Percentiles rank a stretch among this genome's conserved stretches.
These are phyloP conservation scores for Orbilia brochopaga DNA, from an alignment of 2,329 filamentous ascomycete species.

Conservation along the genomic window DNA sequence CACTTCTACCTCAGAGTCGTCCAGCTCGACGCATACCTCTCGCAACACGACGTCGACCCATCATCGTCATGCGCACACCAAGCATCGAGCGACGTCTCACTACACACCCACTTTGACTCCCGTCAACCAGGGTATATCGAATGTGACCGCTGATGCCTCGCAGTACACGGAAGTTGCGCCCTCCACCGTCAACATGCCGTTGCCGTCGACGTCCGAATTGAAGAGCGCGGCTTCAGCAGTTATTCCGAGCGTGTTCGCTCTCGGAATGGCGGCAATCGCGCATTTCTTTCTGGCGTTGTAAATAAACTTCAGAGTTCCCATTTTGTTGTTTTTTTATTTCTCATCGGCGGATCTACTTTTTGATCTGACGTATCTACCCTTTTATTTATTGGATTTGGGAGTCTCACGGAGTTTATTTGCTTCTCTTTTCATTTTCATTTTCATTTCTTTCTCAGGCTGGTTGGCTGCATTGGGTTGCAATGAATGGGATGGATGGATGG, in stretches of 20 bases:
- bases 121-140: conserved; percentile 45
- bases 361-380: background rate
- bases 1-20: conserved; percentile 13
- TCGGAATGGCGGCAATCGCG: conserved; percentile 36
- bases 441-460: conserved; percentile 31
- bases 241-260: conserved; percentile 36
- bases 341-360: conserved; percentile 2
- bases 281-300: conserved; percentile 40
- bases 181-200: conserved; percentile 14
- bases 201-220: conserved; percentile 23
- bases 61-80: conserved; percentile 9
- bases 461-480: conserved; percentile 1
- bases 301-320: conserved; percentile 29
- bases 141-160: conserved; percentile 43
- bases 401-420: conserved; percentile 46
- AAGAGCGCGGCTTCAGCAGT: conserved; percentile 27
- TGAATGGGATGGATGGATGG: background rate
- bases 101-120: conserved; percentile 48
- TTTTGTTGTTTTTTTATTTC: conserved; percentile 5
- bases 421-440: conserved; percentile 7
- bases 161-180: conserved; percentile 33
- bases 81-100: conserved; percentile 5
- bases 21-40: background rate
- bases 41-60: background rate
- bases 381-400: conserved; percentile 21